Percentiles rank a stretch among this genome's conserved stretches.
Conservation (phyloP, 2,329 filamentous ascomycete genomes). For the Apiospora kogelbergensis region DNA sequence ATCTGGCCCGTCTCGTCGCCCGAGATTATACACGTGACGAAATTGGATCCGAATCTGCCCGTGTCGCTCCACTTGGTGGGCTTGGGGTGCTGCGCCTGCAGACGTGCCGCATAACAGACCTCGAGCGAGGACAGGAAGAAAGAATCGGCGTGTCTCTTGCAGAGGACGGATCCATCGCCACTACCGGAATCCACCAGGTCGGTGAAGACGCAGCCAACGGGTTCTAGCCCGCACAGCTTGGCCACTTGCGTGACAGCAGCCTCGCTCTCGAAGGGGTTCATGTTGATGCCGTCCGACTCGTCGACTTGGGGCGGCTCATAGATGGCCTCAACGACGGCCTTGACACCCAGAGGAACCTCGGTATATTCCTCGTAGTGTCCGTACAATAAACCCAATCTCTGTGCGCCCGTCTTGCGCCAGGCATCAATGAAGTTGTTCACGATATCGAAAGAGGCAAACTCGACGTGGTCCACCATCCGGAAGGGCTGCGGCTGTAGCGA, state of each 20-base stretch:
- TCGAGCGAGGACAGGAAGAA: constrained; percentile 93
- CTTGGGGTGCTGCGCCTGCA: constrained; percentile 87
- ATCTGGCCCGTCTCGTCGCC: constrained; percentile 90
- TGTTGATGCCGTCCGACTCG: constrained; percentile 83
- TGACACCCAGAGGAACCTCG: constrained; percentile 89
- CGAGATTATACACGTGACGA: constrained; percentile 94
- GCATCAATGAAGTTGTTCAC: constrained; percentile 90
- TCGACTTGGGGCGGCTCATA: constrained; percentile 93
- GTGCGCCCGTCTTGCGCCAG: constrained; percentile 82
- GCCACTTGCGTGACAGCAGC: constrained; percentile 79
- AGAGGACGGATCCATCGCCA: constrained; percentile 83
- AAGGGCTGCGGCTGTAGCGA: constrained; percentile 91
- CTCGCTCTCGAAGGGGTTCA: constrained; percentile 84
- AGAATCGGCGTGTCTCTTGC: constrained; percentile 93
- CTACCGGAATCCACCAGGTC: constrained; percentile 81
- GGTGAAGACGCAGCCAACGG: constrained; percentile 91
- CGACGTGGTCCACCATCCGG: constrained; percentile 97
- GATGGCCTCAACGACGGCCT: constrained; percentile 94
- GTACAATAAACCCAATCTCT: constrained; percentile 88
- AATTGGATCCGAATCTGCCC: constrained; percentile 90
- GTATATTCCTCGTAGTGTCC: constrained; percentile 88
- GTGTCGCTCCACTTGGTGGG: constrained; percentile 96
- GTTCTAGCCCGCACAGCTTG: constrained; percentile 78
- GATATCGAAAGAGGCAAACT: constrained; percentile 82
- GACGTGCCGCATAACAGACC: constrained; percentile 81